Evolutionary conservation across 2,329 filamentous ascomycete genomes (phyloP), one percentile per base, ranked within the genome.

Genomic region (Arthrobotrys sinensis): DNA sequence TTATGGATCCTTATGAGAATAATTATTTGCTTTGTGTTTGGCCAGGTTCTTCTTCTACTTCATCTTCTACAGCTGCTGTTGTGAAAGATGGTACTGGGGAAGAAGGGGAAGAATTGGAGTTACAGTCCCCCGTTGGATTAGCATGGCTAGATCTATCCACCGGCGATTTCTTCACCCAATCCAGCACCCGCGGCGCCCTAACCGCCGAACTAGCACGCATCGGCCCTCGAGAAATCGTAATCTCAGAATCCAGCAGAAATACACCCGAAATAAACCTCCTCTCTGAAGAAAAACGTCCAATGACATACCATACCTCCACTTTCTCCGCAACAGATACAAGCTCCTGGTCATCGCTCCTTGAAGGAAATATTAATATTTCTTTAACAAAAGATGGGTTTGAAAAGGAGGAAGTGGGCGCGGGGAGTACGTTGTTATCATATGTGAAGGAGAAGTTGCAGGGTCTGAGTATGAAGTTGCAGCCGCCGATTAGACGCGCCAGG

Each of bases 141-240:
- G 93, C 96, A 46, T 99, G 96, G 96, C 86, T 98, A 55, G 96
- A 99, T 84, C 86, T 98, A 28, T 97, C 96, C 7, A 99, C 96
- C 1, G 96, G 96, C 12, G 92, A 95, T 82, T 99, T 99, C 85
- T 93, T 91, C 82, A 97, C 94, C 0, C 94, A 98, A 83, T 87
- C 86, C 16, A 91, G 92, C 0, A 90, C 91, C 19, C 85, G 94
- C 6, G 86, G 89, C 62, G 90, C 91, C 68, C 85, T 99, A 3
- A 88, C 92, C n/a, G 93, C 94, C 8, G 90, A 92, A 19, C 86
- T 98, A 63, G 92, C 94, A 32, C 90, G 95, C 28, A 91, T 98
- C 80, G 90, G 90, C 16, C 94, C 96, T 0, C 89, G 91, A 52
- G 96, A 99, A 83, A 90, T 98, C 63, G 88, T 99, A 2, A 86